Conservation (phyloP, 1,139 yeast species). For the Pneumocystis oryctolagi region DNA sequence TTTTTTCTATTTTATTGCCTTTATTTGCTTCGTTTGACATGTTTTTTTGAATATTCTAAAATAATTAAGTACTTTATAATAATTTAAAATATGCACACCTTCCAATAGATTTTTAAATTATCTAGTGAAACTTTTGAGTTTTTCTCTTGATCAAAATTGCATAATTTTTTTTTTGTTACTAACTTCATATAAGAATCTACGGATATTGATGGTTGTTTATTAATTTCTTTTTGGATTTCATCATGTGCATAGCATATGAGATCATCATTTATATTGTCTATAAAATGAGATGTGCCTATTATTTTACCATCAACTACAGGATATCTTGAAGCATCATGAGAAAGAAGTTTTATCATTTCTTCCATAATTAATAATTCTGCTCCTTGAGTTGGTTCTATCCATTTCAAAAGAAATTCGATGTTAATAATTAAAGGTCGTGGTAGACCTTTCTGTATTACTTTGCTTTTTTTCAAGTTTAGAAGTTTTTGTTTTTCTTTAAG, state of each 20-base stretch:
- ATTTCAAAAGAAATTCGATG: constrained; percentile 21
- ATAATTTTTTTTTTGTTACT: constrained; percentile 1
- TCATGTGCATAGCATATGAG: constrained; percentile 21
- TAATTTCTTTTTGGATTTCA: constrained; percentile 25
- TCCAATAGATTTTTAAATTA: constrained; percentile 14
- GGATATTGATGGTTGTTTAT: neutral
- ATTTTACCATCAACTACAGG: constrained; percentile 18
- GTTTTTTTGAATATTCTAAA: neutral
- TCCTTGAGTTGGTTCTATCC: constrained; percentile 25
- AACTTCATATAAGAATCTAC: constrained; percentile 5
- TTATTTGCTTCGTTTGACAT: constrained; percentile 18
- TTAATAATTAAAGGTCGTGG: constrained; percentile 33
- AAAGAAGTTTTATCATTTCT: constrained; percentile 24
- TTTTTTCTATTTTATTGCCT: constrained; percentile 27
- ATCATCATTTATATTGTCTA: constrained; percentile 27
- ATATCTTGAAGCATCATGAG: constrained; percentile 34
- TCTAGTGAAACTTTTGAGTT: constrained; percentile 7
- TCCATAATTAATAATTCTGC: constrained; percentile 9
- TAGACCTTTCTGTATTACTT: constrained; percentile 37
- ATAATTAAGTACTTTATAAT: neutral
- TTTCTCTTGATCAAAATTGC: neutral
- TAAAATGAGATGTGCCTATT: constrained; percentile 4
- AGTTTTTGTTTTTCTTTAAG: constrained; percentile 23
- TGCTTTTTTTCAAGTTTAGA: constrained; percentile 23
- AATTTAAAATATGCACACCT: constrained; percentile 16